Base-by-base conservation (phyloP, 768 basidiomycete species). In the Tubosaeta brunneosetosa region DNA sequence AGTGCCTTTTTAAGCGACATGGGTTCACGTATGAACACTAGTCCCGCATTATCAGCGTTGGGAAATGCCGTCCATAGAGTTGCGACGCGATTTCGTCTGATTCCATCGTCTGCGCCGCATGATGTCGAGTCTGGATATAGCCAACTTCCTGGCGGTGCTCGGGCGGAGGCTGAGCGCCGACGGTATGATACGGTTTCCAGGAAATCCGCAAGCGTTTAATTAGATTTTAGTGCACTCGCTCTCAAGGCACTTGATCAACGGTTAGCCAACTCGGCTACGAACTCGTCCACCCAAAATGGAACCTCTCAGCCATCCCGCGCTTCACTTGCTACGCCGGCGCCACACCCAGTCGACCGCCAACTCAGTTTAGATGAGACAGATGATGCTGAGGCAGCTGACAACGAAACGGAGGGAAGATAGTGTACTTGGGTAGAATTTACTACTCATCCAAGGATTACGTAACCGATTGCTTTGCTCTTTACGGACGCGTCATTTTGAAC, bases 221-320 rank as follows among this genome's bases (percentile, higher is more conserved):
- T 47, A 22, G 6, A 50, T 50, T 54, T 25, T 63, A 97, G 95
- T 60, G 93, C 94, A 1, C 83, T 99, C 77, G 97, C 97, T 29
- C 74, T 99, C 62, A 97, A 97, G 69, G 97, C 97, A 4, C 80
- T 99, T 33, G 97, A 99, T 61, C 94, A 97, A 62, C 82, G 94
- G 29, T 69, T 98, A 48, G 92, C 94, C 29, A 85, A 79, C 55
- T 77, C 80, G 47, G 57, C 66, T 47, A 52, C 67, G 32, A 62
- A 48, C 47, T 57, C 70, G 2, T 61, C 73, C 40, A 62, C 50
- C 26, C 67, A 68, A 52, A 67, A 64, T 42, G 69, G 65, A 51
- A 55, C 59, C 25, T 57, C 66, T 19, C 68, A 69, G 44, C 51
- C 66, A 10, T 64, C 68, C 27, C 65, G 47, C 14, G 32, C 65